Base-by-base conservation (phyloP, 2,329 filamentous ascomycete species). In the Cladosporium sp. region DNA sequence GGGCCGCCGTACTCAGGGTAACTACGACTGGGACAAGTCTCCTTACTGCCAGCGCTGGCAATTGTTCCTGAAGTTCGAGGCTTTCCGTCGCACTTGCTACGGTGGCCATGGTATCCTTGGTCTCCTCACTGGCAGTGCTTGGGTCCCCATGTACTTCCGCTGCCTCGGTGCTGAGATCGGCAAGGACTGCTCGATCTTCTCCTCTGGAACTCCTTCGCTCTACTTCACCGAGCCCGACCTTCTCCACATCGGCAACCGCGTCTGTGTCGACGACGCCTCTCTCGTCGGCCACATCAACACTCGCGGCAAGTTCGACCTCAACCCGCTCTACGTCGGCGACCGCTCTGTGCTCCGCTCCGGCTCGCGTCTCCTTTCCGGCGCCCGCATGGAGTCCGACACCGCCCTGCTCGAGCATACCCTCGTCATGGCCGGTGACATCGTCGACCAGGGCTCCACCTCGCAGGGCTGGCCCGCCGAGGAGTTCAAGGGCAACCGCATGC, bases 221-320 rank as follows among this genome's bases (percentile, higher is more conserved):
- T 72, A 78, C 61, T 79, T 82, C 56, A 82, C 79, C 0, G 79
- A 82, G 64, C 79, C 79, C 1, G 79, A 82, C 50, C 68, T 82
- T 6, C 66, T 82, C 12, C 75, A 68, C 0, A 64, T 81, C 2
- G 79, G 79, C 2, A 73, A 80, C 55, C 64, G 79, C 1, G 78
- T 80, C 1, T 66, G 67, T 1, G 73, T 81, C 1, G 79, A 82
- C 50, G 78, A 82, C 57, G 77, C 78, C 1, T 79, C 75, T 57
- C 64, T 82, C 5, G 78, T 82, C 6, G 75, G 69, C 5, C 79
- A 82, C 58, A 74, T 82, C 60, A 81, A 82, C 61, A 79, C 76
- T 0, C 66, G 78, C 2, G 79, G 79, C 42, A 77, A 76, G 48
- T 82, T 81, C 56, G 73, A 79, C 55, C 64, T 82, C 32, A 80